Evolutionary conservation across 805 yeast species (phyloP), one percentile per base, ranked within the genome.

Genomic region (Sugiyamaella chiloensis): DNA sequence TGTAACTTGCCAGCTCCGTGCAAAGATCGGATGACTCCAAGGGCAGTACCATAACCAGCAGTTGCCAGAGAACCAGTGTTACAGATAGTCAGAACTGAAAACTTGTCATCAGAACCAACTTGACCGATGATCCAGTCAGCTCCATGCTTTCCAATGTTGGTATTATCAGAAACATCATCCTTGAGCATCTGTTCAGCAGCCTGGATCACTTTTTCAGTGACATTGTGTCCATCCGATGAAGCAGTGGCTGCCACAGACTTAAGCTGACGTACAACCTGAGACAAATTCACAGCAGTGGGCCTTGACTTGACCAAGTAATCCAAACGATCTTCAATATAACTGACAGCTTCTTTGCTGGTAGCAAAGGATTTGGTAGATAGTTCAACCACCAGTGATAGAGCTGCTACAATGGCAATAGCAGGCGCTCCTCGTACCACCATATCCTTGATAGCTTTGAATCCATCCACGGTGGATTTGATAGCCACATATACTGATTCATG

Each of bases 361-460:
- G 17, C 19, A 16, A 52, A 49, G 2, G 23, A 20, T 23, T 30
- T 20, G n/a, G 42, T 34, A 12, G 47, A 49, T 2, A 79, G 66
- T 55, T 91, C 96, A n/a, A 85, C 80, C 1, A 87, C 83, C 2
- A 91, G 76, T 1, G 96, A 79, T 51, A 90, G 75, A 1, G 89
- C 81, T 4, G 96, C 98, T 2, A 91, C 97, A 49, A 91, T 87
- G 52, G 97, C 97, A 62, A 91, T 91, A 1, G 98, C 98, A 0
- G 99, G 99, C 0, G 99, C 99, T 31, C 99, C 99, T 63, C 99
- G 76, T 3, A 95, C 97, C 59, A 87, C 89, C 99, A 91, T 91
- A 49, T 74, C 74, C 61, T 81, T 83, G 64, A 91, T 91, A n/a
- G 86, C 95, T 16, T 75, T 73, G 66, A 70, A 87, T 2, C 95